A percentile compares a stretch with the other conserved stretches of the same genome.
phyloP scores from a whole-genome alignment of 176 grass and related monocot genomes.

The Aechmea fasciata region DNA sequence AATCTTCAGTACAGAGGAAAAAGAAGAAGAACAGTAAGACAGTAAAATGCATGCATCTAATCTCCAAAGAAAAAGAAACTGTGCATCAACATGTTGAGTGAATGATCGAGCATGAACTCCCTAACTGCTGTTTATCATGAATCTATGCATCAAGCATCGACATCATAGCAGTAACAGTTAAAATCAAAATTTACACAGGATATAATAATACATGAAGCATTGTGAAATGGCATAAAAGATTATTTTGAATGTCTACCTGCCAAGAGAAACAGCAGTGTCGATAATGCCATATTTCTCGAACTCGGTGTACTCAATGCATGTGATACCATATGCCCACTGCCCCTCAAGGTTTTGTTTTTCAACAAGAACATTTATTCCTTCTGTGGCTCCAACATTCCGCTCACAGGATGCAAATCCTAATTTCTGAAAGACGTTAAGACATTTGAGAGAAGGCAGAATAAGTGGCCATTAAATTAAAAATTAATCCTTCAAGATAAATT shows the following conservation, averaged over 20 bases:
- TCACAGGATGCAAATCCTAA: slow-evolving; percentile 98
- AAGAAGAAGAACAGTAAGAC: too few relatives aligned
- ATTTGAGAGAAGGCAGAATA: slow-evolving; percentile 10
- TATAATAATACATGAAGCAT: background rate
- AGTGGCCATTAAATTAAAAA: too few relatives aligned
- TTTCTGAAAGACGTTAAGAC: slow-evolving; percentile 59
- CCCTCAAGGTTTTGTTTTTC: slow-evolving; percentile 71
- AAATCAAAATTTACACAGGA: slow-evolving; percentile 4
- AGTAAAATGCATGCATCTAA: too few relatives aligned
- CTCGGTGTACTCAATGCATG: slow-evolving; percentile 96
- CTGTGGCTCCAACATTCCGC: slow-evolving; percentile 75
- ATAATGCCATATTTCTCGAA: slow-evolving; percentile 86
- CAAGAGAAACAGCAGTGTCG: slow-evolving; percentile 46
- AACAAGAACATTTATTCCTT: slow-evolving; percentile 94
- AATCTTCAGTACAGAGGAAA: too few relatives aligned
- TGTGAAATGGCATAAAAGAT: background rate
- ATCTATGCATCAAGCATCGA: too few relatives aligned
- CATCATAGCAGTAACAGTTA: too few relatives aligned
- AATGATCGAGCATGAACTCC: too few relatives aligned
- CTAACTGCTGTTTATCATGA: too few relatives aligned
- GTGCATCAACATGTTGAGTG: too few relatives aligned
- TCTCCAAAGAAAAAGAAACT: too few relatives aligned
- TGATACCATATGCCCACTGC: slow-evolving; percentile 85
- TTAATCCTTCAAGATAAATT: too few relatives aligned
- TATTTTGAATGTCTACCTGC: slow-evolving; percentile 37